Percentiles rank a stretch among this genome's conserved stretches.
These are phyloP conservation scores for Magnaporthales sp. DNA, from an alignment of 2,329 filamentous ascomycete genomes.

Conservation along the genomic window DNA sequence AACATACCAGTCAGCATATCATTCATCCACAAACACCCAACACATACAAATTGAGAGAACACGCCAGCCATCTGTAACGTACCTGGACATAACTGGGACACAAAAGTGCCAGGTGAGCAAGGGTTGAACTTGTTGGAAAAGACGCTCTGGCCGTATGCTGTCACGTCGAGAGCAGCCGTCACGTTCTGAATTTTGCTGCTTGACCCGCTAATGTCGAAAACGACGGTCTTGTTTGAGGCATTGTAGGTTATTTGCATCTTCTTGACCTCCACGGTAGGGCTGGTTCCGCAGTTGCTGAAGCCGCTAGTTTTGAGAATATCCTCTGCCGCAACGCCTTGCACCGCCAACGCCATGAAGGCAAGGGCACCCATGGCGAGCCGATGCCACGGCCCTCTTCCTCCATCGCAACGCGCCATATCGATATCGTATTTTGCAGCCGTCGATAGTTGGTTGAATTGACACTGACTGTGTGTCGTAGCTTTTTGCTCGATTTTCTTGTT, in stretches of 20 bases:
- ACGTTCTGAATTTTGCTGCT: conserved; percentile 72
- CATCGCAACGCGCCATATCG: conserved; percentile 9
- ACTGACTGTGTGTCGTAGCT: background rate
- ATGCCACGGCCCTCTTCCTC: conserved; percentile 7
- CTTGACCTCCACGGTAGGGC: conserved; percentile 57
- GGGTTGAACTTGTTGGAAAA: conserved; percentile 79
- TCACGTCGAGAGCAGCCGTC: conserved; percentile 64
- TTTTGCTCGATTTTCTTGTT: background rate
- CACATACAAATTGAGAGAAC: background rate
- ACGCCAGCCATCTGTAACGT: conserved; percentile 21
- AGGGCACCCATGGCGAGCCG: conserved; percentile 12
- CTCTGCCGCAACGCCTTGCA: conserved; percentile 46
- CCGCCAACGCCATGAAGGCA: conserved; percentile 19
- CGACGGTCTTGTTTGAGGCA: conserved; percentile 61
- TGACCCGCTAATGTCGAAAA: conserved; percentile 74
- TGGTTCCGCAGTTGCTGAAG: conserved; percentile 63
- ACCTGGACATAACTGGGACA: conserved; percentile 76
- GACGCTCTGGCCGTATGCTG: conserved; percentile 74
- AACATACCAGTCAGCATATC: background rate
- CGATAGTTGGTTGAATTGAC: background rate
- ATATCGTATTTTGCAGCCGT: background rate
- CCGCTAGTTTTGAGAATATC: conserved; percentile 74
- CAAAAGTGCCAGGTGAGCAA: conserved; percentile 57
- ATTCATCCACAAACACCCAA: background rate
- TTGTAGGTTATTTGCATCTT: conserved; percentile 73